A percentile compares a stretch with the other conserved stretches of the same genome.
These are phyloP conservation scores for Penicillium roqueforti DNA, from an alignment of 495 filamentous ascomycete genomes.

Conservation along the genomic window DNA sequence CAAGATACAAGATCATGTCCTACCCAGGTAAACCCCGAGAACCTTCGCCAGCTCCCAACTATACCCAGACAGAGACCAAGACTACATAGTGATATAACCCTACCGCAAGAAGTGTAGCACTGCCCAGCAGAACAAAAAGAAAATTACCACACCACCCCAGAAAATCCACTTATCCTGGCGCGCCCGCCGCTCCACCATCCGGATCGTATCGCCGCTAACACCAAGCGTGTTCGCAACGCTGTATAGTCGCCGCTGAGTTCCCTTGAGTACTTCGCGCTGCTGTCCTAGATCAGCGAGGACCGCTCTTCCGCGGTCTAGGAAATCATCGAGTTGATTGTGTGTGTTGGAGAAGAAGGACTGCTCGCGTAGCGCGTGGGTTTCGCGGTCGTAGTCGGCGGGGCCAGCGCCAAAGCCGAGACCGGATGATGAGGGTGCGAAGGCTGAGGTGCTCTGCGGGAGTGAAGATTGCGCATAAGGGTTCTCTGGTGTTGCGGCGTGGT, in stretches of 20 bases:
- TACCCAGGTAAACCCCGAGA: slow-evolving; percentile 2
- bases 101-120: slow-evolving; percentile 78
- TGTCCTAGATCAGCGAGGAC: slow-evolving; percentile 85
- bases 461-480: slow-evolving; percentile 81
- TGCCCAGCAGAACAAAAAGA: slow-evolving; percentile 87
- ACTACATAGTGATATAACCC: not conserved
- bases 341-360: slow-evolving; percentile 79
- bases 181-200: slow-evolving; percentile 88
- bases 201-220: slow-evolving; percentile 90
- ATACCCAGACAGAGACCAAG: not conserved
- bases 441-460: slow-evolving; percentile 37
- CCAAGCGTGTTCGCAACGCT: slow-evolving; percentile 92
- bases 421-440: slow-evolving; percentile 38
- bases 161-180: slow-evolving; percentile 99
- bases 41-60: not conserved
- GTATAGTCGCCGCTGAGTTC: slow-evolving; percentile 84
- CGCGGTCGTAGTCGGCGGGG: slow-evolving; percentile 59
- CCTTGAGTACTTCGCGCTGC: slow-evolving; percentile 92
- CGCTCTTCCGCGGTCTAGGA: slow-evolving; percentile 82
- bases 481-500: slow-evolving; percentile 82
- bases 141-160: slow-evolving; percentile 79
- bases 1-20: slow-evolving; percentile 18
- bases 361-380: slow-evolving; percentile 83
- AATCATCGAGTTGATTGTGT: slow-evolving; percentile 83
- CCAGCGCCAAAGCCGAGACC: slow-evolving; percentile 52